Evolutionary conservation across 1,284 basidiomycete species (phyloP).

Genomic region (Pseudozyma sp.): DNA sequence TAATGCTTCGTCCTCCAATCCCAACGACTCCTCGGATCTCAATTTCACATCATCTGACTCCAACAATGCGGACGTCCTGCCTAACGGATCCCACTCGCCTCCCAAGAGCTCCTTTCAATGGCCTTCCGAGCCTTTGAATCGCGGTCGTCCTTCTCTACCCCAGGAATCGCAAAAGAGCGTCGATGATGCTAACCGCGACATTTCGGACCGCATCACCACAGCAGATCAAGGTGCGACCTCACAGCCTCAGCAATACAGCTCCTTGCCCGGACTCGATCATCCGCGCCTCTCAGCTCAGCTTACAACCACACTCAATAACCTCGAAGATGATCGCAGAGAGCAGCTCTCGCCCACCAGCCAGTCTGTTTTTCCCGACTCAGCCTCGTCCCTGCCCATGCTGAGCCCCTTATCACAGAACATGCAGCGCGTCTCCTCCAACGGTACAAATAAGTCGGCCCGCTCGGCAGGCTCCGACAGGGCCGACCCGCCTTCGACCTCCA

Average conservation of each 20-base stretch:
- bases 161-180: conserved; percentile 40
- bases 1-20: conserved; percentile 18
- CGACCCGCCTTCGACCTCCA: background rate
- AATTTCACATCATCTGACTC: conserved; percentile 40
- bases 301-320: conserved; percentile 14
- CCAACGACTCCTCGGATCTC: conserved; percentile 34
- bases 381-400: conserved; percentile 16
- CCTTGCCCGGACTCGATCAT: conserved; percentile 15
- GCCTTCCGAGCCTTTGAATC: conserved; percentile 41
- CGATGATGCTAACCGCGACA: conserved; percentile 37
- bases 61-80: conserved; percentile 2
- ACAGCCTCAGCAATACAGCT: background rate
- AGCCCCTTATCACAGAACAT: conserved; percentile 21
- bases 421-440: conserved; percentile 27
- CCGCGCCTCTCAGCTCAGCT: conserved; percentile 27
- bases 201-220: conserved; percentile 32
- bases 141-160: conserved; percentile 23
- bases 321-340: conserved; percentile 30
- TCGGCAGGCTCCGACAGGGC: conserved; percentile 26
- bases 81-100: conserved; percentile 9
- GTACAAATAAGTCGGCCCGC: conserved; percentile 24
- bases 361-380: background rate
- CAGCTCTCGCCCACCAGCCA: conserved; percentile 33
- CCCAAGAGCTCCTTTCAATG: conserved; percentile 28
- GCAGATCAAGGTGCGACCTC: conserved; percentile 28